phyloP scores from a whole-genome alignment of 768 basidiomycete genomes.

The Pleurotus platypus region DNA sequence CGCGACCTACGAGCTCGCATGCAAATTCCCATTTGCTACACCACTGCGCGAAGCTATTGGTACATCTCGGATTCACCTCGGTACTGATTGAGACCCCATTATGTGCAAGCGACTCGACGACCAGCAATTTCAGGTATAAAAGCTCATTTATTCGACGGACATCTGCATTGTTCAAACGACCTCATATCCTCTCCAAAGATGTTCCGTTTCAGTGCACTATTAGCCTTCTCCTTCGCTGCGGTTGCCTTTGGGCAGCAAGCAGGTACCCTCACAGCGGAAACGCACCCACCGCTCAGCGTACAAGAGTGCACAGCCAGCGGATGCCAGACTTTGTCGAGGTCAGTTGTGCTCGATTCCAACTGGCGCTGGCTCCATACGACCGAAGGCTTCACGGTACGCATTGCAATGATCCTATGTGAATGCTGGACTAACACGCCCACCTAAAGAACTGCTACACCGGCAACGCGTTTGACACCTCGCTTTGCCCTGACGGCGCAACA shows the following conservation, averaged over 20 bases:
- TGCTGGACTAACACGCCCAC: not conserved
- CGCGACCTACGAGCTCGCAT: not conserved
- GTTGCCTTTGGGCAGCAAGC: conserved; percentile 32
- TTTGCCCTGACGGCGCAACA: conserved; percentile 30
- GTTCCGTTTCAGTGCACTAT: conserved; percentile 16
- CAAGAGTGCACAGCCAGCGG: conserved; percentile 28
- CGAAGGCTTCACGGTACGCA: conserved; percentile 18
- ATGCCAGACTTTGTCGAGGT: conserved; percentile 18
- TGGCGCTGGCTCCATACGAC: conserved; percentile 33
- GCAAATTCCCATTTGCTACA: conserved; percentile 1
- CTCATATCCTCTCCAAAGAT: conserved; percentile 10
- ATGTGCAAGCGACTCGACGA: not conserved
- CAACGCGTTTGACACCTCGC: conserved; percentile 32
- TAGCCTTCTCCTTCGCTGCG: conserved; percentile 22
- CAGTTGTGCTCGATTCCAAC: conserved; percentile 34
- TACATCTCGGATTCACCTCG: conserved; percentile 2
- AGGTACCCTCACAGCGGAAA: conserved; percentile 32
- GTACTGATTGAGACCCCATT: not conserved
- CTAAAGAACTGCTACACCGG: conserved; percentile 32
- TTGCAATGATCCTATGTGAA: not conserved
- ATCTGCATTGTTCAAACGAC: not conserved
- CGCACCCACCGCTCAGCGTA: conserved; percentile 29
- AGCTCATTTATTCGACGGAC: not conserved
- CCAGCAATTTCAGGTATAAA: not conserved
- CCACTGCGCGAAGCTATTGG: not conserved